These are phyloP conservation scores for Eutypa lata DNA, from an alignment of 2,329 filamentous ascomycete species.

Conservation along the genomic window DNA sequence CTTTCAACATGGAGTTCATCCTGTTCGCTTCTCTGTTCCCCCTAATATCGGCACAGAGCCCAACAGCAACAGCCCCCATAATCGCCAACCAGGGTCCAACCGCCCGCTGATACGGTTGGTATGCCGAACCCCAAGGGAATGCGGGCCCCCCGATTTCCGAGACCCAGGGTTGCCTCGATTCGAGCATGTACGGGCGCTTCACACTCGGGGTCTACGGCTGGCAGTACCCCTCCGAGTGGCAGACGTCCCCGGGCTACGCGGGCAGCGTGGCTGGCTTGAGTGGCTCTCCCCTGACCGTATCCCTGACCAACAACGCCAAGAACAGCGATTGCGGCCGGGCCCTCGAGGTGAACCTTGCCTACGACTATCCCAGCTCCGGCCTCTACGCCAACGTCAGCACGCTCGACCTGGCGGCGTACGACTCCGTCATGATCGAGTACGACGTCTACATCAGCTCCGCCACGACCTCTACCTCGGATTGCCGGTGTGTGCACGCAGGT, in stretches of 20 bases:
- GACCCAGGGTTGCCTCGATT: neutral
- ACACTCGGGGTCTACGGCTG: neutral
- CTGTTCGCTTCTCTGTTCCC: neutral
- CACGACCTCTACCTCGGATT: neutral
- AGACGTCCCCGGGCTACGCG: neutral
- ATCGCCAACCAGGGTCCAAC: neutral
- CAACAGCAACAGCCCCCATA: neutral
- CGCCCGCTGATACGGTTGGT: neutral
- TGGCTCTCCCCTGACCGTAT: neutral
- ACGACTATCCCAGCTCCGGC: neutral
- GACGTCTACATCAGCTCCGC: neutral
- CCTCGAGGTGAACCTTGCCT: neutral
- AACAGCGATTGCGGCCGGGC: neutral
- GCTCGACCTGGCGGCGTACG: neutral
- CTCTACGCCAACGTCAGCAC: neutral
- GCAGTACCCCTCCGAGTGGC: neutral
- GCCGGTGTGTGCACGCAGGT: neutral
- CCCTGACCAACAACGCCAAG: neutral
- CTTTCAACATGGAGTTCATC: neutral
- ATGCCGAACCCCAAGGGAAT: neutral
- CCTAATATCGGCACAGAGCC: neutral
- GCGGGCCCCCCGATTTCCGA: neutral
- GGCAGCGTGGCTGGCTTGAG: neutral
- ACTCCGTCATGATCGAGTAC: neutral
- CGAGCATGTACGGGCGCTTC: neutral